A percentile compares a stretch with the other conserved stretches of the same genome.
Conservation (phyloP, 495 filamentous ascomycete species). For the Daldinia concentrica region DNA sequence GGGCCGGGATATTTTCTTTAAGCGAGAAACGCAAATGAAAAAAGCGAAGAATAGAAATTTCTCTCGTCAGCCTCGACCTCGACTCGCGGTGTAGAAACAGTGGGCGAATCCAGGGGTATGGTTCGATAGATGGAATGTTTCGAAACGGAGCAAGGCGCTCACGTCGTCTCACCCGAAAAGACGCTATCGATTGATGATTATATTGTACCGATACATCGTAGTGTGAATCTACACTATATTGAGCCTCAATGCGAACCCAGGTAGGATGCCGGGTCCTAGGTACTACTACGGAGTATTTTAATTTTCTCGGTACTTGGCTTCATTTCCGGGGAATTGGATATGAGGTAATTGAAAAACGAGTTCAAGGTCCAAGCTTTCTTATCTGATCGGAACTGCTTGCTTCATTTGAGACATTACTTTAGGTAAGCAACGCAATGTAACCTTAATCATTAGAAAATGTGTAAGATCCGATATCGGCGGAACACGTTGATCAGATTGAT, state of each 20-base stretch:
- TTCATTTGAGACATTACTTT: slow-evolving; percentile 9
- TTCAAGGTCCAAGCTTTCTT: slow-evolving; percentile 10
- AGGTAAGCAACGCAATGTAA: background rate
- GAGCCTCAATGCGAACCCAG: slow-evolving; percentile 26
- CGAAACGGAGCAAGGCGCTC: slow-evolving; percentile 17
- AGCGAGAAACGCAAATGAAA: slow-evolving; percentile 13
- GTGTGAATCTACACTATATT: slow-evolving; percentile 11
- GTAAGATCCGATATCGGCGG: slow-evolving; percentile 26
- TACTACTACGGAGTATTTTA: slow-evolving; percentile 23
- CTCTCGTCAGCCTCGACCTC: slow-evolving; percentile 2
- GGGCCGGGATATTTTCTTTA: slow-evolving; percentile 22
- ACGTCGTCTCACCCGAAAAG: slow-evolving; percentile 22
- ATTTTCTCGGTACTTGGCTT: slow-evolving; percentile 26
- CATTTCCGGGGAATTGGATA: slow-evolving; percentile 37
- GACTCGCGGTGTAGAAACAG: slow-evolving; percentile 24
- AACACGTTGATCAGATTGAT: slow-evolving; percentile 35
- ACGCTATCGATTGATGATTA: background rate
- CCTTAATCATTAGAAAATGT: background rate
- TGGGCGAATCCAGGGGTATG: slow-evolving; percentile 32
- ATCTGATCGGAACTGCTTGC: slow-evolving; percentile 26
- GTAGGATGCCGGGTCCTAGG: background rate
- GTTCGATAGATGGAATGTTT: slow-evolving; percentile 43
- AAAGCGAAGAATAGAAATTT: background rate
- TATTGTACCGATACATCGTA: background rate
- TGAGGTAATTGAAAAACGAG: slow-evolving; percentile 8